Conservation (phyloP, 352 stramenopile species). For the Pythium guiyangense region DNA sequence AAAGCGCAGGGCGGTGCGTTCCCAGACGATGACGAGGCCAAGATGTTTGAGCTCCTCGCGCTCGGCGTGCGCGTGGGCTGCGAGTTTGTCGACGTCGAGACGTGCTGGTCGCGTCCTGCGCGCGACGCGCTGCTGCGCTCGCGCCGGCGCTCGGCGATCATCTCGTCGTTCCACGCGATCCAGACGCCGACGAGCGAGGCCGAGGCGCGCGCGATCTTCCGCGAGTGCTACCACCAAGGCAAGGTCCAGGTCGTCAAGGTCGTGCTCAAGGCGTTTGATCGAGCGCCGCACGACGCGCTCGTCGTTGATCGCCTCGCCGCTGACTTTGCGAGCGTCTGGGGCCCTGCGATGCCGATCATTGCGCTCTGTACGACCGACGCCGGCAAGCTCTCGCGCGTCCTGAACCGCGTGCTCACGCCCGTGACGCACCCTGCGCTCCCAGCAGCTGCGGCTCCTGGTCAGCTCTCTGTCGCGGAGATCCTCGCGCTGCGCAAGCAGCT, state of each 20-base stretch:
- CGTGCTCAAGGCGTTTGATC: constrained; percentile 73
- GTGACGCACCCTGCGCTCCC: constrained; percentile 94
- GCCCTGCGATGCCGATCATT: constrained; percentile 90
- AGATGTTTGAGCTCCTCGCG: constrained; percentile 85
- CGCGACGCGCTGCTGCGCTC: constrained; percentile 39
- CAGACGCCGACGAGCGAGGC: constrained; percentile 43
- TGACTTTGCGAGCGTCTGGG: constrained; percentile 43
- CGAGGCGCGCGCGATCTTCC: constrained; percentile 51
- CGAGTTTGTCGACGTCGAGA: constrained; percentile 97
- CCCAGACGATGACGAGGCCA: constrained; percentile 86
- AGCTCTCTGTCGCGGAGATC: constrained; percentile 94
- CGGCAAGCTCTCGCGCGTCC: constrained; percentile 91
- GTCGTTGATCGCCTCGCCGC: constrained; percentile 72
- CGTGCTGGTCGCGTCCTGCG: constrained; percentile 75
- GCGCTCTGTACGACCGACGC: constrained; percentile 91
- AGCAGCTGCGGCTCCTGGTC: constrained; percentile 92
- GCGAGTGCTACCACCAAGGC: constrained; percentile 61
- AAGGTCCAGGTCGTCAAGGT: constrained; percentile 90
- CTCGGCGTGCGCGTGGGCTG: constrained; percentile 91
- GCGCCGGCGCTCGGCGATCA: constrained; percentile 50
- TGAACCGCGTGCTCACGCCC: constrained; percentile 95
- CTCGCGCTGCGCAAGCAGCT: constrained; percentile 83
- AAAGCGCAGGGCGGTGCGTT: constrained; percentile 93
- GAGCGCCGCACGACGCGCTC: constrained; percentile 75
- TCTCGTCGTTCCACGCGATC: constrained; percentile 77